Conservation (phyloP, 2,329 filamentous ascomycete species). For the Trichoderma sp. region DNA sequence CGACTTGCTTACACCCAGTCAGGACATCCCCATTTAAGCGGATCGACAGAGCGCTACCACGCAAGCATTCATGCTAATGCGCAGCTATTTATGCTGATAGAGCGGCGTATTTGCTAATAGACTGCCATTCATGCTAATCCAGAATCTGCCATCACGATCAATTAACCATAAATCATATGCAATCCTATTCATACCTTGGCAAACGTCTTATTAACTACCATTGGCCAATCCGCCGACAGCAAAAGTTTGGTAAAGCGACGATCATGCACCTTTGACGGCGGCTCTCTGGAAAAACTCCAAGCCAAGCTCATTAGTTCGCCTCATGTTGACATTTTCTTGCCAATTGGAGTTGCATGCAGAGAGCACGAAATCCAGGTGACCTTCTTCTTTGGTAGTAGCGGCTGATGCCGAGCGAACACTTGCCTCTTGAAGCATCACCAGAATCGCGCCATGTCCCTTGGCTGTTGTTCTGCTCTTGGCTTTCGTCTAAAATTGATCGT, state of each 20-base stretch:
- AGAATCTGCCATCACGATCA: background rate
- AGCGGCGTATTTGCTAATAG: background rate
- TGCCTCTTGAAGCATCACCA: conserved; percentile 4
- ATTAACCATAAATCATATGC: background rate
- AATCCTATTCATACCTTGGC: background rate
- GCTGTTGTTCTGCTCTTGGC: background rate
- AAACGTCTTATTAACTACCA: background rate
- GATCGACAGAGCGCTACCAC: background rate
- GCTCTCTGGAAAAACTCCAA: background rate
- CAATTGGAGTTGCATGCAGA: background rate
- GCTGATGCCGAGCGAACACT: background rate
- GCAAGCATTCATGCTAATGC: background rate
- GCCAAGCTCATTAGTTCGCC: background rate
- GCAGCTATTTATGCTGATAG: background rate
- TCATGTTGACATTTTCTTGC: background rate
- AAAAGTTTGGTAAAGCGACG: background rate
- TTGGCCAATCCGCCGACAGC: background rate
- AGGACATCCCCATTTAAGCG: background rate
- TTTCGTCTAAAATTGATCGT: background rate
- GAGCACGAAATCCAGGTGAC: background rate
- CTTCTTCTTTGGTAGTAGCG: conserved; percentile 15
- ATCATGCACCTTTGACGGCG: background rate
- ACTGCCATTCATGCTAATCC: conserved; percentile 15
- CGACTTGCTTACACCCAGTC: background rate
- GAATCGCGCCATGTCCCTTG: background rate